Evolutionary conservation across 2,329 filamentous ascomycete species (phyloP).

Genomic region (Trichoderma sp.): DNA sequence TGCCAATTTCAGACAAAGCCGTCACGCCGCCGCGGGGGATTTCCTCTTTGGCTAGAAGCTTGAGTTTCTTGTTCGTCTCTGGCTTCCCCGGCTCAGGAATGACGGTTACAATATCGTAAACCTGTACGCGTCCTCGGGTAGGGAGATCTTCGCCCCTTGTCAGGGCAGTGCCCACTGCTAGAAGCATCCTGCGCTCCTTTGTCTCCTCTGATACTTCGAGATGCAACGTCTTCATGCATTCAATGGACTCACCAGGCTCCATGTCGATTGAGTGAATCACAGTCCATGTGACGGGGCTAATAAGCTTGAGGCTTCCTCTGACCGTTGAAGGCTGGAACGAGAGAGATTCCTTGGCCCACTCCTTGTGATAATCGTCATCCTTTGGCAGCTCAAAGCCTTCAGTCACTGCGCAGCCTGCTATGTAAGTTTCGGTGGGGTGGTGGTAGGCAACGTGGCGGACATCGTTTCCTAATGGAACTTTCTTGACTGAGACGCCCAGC

Average conservation of each 20-base stretch:
- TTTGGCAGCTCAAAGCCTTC: constrained; percentile 82
- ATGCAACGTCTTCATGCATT: constrained; percentile 80
- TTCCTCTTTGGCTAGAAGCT: constrained; percentile 85
- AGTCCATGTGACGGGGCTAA: constrained; percentile 77
- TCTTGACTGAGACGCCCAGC: constrained; percentile 74
- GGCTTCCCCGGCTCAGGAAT: constrained; percentile 85
- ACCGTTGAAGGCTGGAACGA: constrained; percentile 68
- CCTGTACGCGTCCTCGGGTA: constrained; percentile 80
- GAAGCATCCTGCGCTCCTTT: constrained; percentile 79
- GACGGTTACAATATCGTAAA: constrained; percentile 89
- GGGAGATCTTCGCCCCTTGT: constrained; percentile 90
- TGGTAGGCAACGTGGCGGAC: constrained; percentile 78
- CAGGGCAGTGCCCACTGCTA: constrained; percentile 83
- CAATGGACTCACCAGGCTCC: constrained; percentile 74
- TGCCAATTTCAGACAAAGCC: constrained; percentile 80
- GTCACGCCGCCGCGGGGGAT: constrained; percentile 92
- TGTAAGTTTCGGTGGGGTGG: constrained; percentile 72
- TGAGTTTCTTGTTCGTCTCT: constrained; percentile 83
- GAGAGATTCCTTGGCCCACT: constrained; percentile 76
- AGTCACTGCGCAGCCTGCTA: constrained; percentile 69
- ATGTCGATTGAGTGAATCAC: constrained; percentile 77
- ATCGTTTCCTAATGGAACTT: constrained; percentile 71
- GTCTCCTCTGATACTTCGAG: constrained; percentile 91
- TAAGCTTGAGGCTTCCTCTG: constrained; percentile 73
- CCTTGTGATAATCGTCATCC: constrained; percentile 80